Evolutionary conservation across 2,329 filamentous ascomycete species (phyloP).

Genomic region (Penicillium olsonii): DNA sequence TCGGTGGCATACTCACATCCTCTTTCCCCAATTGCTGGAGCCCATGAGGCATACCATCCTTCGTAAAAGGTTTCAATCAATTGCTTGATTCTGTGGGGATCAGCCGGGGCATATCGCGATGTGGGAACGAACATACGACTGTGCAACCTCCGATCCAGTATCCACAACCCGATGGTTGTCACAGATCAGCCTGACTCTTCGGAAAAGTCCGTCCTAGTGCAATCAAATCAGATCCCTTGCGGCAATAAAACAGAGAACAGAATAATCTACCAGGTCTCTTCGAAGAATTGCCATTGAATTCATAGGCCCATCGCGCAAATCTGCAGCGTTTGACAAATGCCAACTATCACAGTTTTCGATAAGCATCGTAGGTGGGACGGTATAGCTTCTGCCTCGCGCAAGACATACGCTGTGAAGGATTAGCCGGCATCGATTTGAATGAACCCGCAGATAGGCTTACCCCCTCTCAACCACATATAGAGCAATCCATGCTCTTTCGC

Average conservation of each 20-base stretch:
- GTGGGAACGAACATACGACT: slow-evolving; percentile 25
- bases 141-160: slow-evolving; percentile 35
- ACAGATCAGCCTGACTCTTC: slow-evolving; percentile 37
- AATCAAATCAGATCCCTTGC: background rate
- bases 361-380: slow-evolving; percentile 65
- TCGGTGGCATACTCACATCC: slow-evolving; percentile 42
- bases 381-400: slow-evolving; percentile 68
- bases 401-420: slow-evolving; percentile 58
- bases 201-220: slow-evolving; percentile 36
- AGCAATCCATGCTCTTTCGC: slow-evolving; percentile 71
- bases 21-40: slow-evolving; percentile 56
- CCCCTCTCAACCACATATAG: slow-evolving; percentile 73
- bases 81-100: slow-evolving; percentile 50
- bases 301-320: slow-evolving; percentile 69
- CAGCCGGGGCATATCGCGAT: background rate
- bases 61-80: slow-evolving; percentile 68
- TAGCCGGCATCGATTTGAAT: background rate
- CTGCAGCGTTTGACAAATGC: slow-evolving; percentile 65
- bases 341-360: slow-evolving; percentile 69
- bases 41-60: slow-evolving; percentile 66
- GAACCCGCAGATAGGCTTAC: slow-evolving; percentile 31
- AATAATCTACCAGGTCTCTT: slow-evolving; percentile 59
- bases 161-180: slow-evolving; percentile 36
- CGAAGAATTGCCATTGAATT: slow-evolving; percentile 71
- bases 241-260: background rate